Evolutionary conservation across 1,284 basidiomycete species (phyloP), one percentile per base, ranked within the genome.

Genomic region (Waitea zeae): DNA sequence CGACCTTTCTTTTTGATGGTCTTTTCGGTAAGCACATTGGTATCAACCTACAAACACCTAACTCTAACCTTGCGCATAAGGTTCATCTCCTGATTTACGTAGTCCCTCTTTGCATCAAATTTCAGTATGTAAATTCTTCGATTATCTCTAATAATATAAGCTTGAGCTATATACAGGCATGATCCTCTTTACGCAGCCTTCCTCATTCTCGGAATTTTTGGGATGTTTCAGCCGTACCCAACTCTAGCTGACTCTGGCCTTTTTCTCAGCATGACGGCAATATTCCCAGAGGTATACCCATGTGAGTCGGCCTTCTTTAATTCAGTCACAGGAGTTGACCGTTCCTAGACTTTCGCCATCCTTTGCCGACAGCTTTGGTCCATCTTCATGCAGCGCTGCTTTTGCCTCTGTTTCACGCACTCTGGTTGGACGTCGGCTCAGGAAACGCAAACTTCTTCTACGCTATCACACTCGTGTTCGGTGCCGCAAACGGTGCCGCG

Each of bases 381-480:
- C 83, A 92, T 43, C 59, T 87, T 1, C 90, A 97, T 49, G 75
- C 92, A 0, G 64, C 76, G 1, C 65, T 90, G 15, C 74, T 98
- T 7, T 68, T 97, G 38, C 92, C 90, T 0, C 64, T 95, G 12
- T 92, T 98, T 53, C 76, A 95, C 48, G 71, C 88, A 40, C 62
- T 97, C 3, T 98, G 95, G 93, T 67, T 97, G 3, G 63, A 65
- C 5, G 81, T 89, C 34, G 92, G 90, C 0, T 7, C 20, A 9
- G 31, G 90, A 1, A 98, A 98, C 49, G 90, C 93, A 30, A 98
- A 98, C 52, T 99, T 98, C 57, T 97, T 88, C 60, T 98, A 96
- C 49, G 93, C 93, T 0, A 79, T 82, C 3, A 96, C 88, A 2
- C 63, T 97, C 43, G 92, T 98, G 3, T 92, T 92, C 54, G 89